phyloP scores from a whole-genome alignment of 805 yeast genomes.

The Candida khao-thaluensis region DNA sequence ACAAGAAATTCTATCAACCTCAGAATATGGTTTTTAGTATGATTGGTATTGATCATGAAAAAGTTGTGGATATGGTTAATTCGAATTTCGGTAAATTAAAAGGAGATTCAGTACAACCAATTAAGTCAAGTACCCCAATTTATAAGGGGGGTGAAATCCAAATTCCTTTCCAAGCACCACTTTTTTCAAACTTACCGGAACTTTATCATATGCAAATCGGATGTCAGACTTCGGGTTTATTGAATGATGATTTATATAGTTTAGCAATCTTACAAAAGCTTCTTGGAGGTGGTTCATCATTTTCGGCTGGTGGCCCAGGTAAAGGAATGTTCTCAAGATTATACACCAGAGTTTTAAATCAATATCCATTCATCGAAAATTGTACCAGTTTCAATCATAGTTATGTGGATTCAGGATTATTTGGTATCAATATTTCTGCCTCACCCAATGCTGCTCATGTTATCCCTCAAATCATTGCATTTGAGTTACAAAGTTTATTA shows the following conservation, averaged over 20 bases:
- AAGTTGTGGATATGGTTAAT: slow-evolving; percentile 63
- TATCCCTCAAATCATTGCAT: slow-evolving; percentile 72
- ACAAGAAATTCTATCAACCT: slow-evolving; percentile 69
- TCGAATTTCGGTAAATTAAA: slow-evolving; percentile 51
- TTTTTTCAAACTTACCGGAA: slow-evolving; percentile 59
- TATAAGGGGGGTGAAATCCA: slow-evolving; percentile 50
- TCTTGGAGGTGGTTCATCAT: slow-evolving; percentile 96
- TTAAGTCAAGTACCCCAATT: slow-evolving; percentile 15
- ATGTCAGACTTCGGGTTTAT: slow-evolving; percentile 82
- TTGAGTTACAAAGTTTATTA: slow-evolving; percentile 36
- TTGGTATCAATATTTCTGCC: slow-evolving; percentile 85
- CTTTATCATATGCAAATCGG: slow-evolving; percentile 83
- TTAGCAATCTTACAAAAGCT: slow-evolving; percentile 86
- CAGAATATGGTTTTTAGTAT: slow-evolving; percentile 81
- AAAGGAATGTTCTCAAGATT: slow-evolving; percentile 97
- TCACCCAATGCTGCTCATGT: slow-evolving; percentile 84
- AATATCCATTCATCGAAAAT: slow-evolving; percentile 86
- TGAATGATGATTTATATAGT: slow-evolving; percentile 85
- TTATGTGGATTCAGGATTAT: slow-evolving; percentile 85
- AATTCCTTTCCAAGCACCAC: slow-evolving; percentile 40
- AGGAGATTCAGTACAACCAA: slow-evolving; percentile 23
- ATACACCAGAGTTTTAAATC: slow-evolving; percentile 87
- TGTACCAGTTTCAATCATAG: slow-evolving; percentile 88
- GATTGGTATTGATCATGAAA: slow-evolving; percentile 75
- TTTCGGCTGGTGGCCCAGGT: slow-evolving; percentile 98